phyloP scores from a whole-genome alignment of 1,139 yeast genomes.

The Hansenula anomala region DNA sequence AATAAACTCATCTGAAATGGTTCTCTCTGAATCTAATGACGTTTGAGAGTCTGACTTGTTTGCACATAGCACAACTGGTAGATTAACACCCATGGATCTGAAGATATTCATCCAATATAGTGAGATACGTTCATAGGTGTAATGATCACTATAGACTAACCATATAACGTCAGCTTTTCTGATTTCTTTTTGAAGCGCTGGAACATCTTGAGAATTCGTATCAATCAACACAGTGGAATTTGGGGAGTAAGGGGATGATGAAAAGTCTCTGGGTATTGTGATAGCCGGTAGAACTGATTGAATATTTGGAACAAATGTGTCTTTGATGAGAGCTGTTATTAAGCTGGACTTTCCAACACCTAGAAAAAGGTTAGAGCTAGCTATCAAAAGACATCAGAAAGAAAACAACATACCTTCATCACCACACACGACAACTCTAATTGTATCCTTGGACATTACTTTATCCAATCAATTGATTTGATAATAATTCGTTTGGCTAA shows the following conservation, averaged over 20 bases:
- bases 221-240: conserved; percentile 71
- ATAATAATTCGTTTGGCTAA: too few species aligned
- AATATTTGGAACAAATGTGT: conserved; percentile 66
- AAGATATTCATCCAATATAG: conserved; percentile 93
- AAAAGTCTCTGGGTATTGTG: conserved; percentile 66
- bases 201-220: conserved; percentile 65
- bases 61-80: conserved; percentile 88
- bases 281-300: conserved; percentile 80
- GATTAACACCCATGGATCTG: conserved; percentile 85
- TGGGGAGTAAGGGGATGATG: conserved; percentile 56
- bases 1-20: conserved; percentile 52
- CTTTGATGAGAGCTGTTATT: conserved; percentile 76
- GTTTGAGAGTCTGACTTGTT: conserved; percentile 60
- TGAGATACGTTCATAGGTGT: conserved; percentile 86
- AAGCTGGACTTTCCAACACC: conserved; percentile 77
- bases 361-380: conserved; percentile 8
- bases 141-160: conserved; percentile 89
- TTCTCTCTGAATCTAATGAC: conserved; percentile 24
- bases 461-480: too few species aligned
- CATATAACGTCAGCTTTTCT: conserved; percentile 87
- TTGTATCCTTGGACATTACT: conserved; percentile 46
- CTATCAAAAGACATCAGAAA: background rate
- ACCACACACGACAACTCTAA: conserved; percentile 89
- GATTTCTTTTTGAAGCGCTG: conserved; percentile 62
- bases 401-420: conserved; percentile 53